Base-by-base conservation (phyloP, 805 yeast species). In the Schwanniomyces vanrijiae region DNA sequence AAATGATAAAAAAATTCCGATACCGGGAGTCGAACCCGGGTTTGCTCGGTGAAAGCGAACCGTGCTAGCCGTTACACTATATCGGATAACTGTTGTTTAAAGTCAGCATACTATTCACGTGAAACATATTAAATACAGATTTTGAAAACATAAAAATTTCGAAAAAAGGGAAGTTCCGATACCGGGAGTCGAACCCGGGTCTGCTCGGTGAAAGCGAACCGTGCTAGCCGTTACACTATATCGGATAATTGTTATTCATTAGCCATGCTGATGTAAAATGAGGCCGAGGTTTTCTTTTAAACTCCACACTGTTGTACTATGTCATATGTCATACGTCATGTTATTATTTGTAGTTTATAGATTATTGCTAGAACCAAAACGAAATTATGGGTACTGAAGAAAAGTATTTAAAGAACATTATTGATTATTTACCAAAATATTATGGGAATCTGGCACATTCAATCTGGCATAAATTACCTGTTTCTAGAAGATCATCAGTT, bases 21-120 rank as follows among this genome's bases (percentile, higher is more conserved):
- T 82, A 76, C 88, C 85, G 88, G 88, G 88, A 82, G 86, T 83
- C 86, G 88, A 83, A 83, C 88, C 87, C 88, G 85, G 77, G 76
- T 72, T 61, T 72, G 77, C 77, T 71, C 76, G 73, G 77, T 72
- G 77, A 73, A 69, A 73, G 77, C 73, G 76, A 71, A 71, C 77
- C 74, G 77, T 73, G 77, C 69, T 73, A 73, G 71, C 77, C 77
- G 76, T 71, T 73, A 73, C 77, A 73, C 77, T 68, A 73, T 67
- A 71, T 71, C 77, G 77, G 77, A 71, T 35, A 10, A 38, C 6
- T 29, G n/a, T 5, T 29, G n/a, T n/a, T n/a, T n/a, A n/a, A n/a
- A n/a, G n/a, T n/a, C n/a, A n/a, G n/a, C n/a, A n/a, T n/a, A n/a
- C n/a, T 29, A 14, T 29, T 29, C 16, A 5, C 16, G n/a, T 29